Percentiles rank a stretch among this genome's conserved stretches.
Evolutionary conservation across 345 rosid species (phyloP).

Genomic region (Ailanthus altissimus): DNA sequence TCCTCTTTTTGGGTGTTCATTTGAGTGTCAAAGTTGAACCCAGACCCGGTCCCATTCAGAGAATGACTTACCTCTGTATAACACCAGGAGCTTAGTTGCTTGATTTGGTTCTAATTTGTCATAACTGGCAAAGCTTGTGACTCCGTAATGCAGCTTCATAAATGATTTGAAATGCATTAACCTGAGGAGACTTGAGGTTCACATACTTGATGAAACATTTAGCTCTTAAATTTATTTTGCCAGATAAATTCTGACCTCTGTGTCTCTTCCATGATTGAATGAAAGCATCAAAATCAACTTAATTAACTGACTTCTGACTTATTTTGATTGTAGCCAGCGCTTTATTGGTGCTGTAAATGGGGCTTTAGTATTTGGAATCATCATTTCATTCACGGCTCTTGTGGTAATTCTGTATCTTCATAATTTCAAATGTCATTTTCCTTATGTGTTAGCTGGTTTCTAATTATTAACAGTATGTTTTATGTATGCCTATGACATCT

Average conservation of each 20-base stretch:
- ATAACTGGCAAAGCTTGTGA: neutral
- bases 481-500: neutral
- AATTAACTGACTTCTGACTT: slow-evolving; percentile 13
- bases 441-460: neutral
- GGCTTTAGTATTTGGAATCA: slow-evolving; percentile 66
- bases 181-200: neutral
- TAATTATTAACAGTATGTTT: neutral
- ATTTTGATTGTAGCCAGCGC: slow-evolving; percentile 68
- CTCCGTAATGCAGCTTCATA: neutral
- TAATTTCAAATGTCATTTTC: neutral
- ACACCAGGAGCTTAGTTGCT: neutral
- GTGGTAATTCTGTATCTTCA: slow-evolving; percentile 53
- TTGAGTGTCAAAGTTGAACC: neutral
- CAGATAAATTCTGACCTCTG: neutral
- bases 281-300: slow-evolving; percentile 9
- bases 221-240: neutral
- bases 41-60: neutral
- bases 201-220: neutral
- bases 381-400: slow-evolving; percentile 72
- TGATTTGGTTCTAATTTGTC: neutral
- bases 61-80: slow-evolving; percentile 1
- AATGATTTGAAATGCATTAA: too few relatives aligned
- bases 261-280: neutral
- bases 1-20: neutral
- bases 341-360: slow-evolving; percentile 87